Base-by-base conservation (phyloP, 805 yeast genomes). In the Yamadazyma sp. region DNA sequence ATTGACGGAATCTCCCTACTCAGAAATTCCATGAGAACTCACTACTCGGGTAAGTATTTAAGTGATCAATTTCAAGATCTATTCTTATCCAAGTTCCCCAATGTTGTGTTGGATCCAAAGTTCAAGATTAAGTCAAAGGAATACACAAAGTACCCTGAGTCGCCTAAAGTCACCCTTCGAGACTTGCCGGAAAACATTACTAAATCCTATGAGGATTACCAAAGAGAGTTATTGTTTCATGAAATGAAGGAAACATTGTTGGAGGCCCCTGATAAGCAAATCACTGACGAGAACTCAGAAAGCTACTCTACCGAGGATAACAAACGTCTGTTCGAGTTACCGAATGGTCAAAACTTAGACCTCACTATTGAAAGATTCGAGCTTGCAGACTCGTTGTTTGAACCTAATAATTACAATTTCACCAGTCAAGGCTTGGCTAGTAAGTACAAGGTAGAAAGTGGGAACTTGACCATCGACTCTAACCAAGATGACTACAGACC, bases 1-100 rank as follows among this genome's bases (percentile, higher is more conserved):
- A 78, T 82, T 42, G 95, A 84, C 61, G 95, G 95, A 16, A 77
- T 83, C 61, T 82, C 88, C 31, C 62, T 85, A 40, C 71, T 83
- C 31, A 82, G 77, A 47, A 82, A 80, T 50, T 84, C 80, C 11
- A 76, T 72, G 64, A 80, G 78, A 50, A 86, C 95, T 2, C 78
- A 73, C 45, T 79, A 80, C 49, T 85, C 88, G 1, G 96, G 97
- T 8, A 67, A 64, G 36, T 87, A 71, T 49, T 53, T 89, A 34
- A 73, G 74, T 47, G 73, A 75, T 45, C 81, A 78, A 46, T 58
- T 82, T 16, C 45, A 48, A 23, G 75, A 70, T 40, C 55, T 65
- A 26, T 55, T 82, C 19, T 44, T 47, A 14, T 47, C 50, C 5
- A 57, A 60, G 23, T 59, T 55, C 36, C 46, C 54, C 7, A 27